Evolutionary conservation across 192 early-diverging fungal species (phyloP).

Genomic region (Thoreauomyces humboldtii): DNA sequence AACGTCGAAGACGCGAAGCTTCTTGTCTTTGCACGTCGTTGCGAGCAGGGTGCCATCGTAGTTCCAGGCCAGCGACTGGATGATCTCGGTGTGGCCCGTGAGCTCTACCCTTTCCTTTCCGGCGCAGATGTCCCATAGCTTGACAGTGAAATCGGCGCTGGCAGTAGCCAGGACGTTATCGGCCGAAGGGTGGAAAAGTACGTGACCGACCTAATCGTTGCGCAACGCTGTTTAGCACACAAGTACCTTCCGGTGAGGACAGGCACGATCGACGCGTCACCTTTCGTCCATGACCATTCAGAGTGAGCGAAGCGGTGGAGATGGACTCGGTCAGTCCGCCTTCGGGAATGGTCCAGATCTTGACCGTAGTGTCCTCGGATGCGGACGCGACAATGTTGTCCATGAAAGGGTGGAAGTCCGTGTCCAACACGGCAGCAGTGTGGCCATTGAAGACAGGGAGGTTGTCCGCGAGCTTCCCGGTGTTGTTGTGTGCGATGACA

Average conservation of each 20-base stretch:
- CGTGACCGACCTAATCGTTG: constrained; percentile 84
- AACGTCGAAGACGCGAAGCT: constrained; percentile 90
- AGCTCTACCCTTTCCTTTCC: constrained; percentile 73
- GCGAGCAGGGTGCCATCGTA: constrained; percentile 80
- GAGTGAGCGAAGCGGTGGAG: constrained; percentile 72
- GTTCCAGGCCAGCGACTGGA: constrained; percentile 91
- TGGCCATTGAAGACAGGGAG: constrained; percentile 92
- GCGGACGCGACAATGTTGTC: constrained; percentile 88
- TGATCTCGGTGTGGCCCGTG: constrained; percentile 82
- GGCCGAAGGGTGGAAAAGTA: constrained; percentile 94
- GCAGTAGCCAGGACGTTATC: constrained; percentile 89
- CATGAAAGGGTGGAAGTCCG: constrained; percentile 97
- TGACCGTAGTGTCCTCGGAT: constrained; percentile 60
- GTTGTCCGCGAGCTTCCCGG: constrained; percentile 86
- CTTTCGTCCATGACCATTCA: constrained; percentile 79
- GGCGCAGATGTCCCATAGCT: constrained; percentile 93
- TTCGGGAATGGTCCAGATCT: constrained; percentile 94
- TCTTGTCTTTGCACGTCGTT: constrained; percentile 96
- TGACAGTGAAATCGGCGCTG: constrained; percentile 72
- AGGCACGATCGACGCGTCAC: too few species aligned
- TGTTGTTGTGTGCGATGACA: constrained; percentile 77
- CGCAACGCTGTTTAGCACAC: too few species aligned
- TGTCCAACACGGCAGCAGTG: constrained; percentile 92
- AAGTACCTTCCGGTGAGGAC: too few species aligned
- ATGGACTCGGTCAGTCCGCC: constrained; percentile 70